Evolutionary conservation across 768 basidiomycete genomes (phyloP), one percentile per base, ranked within the genome.

Genomic region (Paxillus ammoniavirescens): DNA sequence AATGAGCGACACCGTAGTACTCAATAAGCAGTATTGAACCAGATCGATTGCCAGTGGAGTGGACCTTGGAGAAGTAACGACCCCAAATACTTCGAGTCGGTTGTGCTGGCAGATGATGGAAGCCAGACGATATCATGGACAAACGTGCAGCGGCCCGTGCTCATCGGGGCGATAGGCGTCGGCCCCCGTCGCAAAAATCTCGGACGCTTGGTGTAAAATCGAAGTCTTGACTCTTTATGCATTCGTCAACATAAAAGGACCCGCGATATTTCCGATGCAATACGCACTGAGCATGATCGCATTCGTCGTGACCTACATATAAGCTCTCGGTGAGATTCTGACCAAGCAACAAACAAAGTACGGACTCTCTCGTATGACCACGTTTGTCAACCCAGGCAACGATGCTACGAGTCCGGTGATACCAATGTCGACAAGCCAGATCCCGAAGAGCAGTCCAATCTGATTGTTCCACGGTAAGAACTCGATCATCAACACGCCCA

Each of bases 161-260:
- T 21, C 21, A 1, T 21, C 3, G 21, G 2, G 21, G 21, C 21
- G 21, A 21, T 21, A 21, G 21, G 21, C 21, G 21, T 21, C 21
- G 21, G 21, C 21, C 21, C 21, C 21, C 21, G 21, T 21, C 21
- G 21, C 21, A 21, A 21, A 21, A 21, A 21, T 21, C 21, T 21
- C 21, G 21, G 21, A 21, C 21, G 21, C 21, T 2, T 21, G 21
- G 21, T 21, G 21, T 21, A 21, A 21, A 21, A 3, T 21, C 3
- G 21, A 21, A 21, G 21, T 84, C 86, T 78, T 4, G 87, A 88
- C 55, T 77, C 78, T 62, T 86, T 89, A 64, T 80, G 73, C 0
- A 72, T 72, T 62, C 83, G 80, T 87, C 88, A 91, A 21, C 86
- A 91, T 88, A 61, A 88, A 86, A 0, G 88, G 87, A n/a, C 82